Base-by-base conservation (phyloP, 2,329 filamentous ascomycete genomes). In the Fusarium goolgardi region DNA sequence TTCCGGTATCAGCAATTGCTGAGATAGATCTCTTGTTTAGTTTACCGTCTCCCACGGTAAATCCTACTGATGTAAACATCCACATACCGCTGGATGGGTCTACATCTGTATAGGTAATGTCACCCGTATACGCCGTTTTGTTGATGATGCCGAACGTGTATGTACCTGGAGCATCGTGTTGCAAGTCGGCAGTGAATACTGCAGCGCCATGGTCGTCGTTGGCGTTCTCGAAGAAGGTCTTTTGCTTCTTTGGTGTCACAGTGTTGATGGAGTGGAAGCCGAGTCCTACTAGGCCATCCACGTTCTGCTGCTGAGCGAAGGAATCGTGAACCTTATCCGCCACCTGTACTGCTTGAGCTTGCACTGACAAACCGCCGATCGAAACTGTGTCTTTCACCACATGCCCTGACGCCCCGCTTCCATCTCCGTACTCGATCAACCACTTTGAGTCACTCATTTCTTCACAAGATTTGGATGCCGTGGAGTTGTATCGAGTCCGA, bases 141-240 rank as follows among this genome's bases (percentile, higher is more conserved):
- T 94, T 90, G 73, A 94, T 88, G 67, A 79, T 83, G 63, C 92
- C 92, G 75, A 94, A 94, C 72, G 92, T 89, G 79, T 93, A 94
- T 44, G 85, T 84, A 35, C 91, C 91, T 5, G 75, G 65, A 3
- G 71, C 66, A 21, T 76, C 82, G 65, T 86, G 83, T 70, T 86
- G 86, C 35, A 95, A 82, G 63, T 90, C 85, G 16, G 89, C 90
- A 0, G 91, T 92, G 78, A 94, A 91, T 23, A 94, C 79, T 3
- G 64, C 55, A 15, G 59, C 23, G 4, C 63, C 57, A 23, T 78
- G 69, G 13, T 58, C 43, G 0, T 55, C 44, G 34, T 57, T 59
- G 16, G 73, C 72, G n/a, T 73, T 80, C 32, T 77, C 79, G 40
- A 80, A 81, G 51, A 83, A 84, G 0, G 81, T 84, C 49, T 78